Percentiles rank a stretch among this genome's conserved stretches.
Evolutionary conservation across 495 filamentous ascomycete genomes (phyloP).

Genomic region (Xylaria acuta): DNA sequence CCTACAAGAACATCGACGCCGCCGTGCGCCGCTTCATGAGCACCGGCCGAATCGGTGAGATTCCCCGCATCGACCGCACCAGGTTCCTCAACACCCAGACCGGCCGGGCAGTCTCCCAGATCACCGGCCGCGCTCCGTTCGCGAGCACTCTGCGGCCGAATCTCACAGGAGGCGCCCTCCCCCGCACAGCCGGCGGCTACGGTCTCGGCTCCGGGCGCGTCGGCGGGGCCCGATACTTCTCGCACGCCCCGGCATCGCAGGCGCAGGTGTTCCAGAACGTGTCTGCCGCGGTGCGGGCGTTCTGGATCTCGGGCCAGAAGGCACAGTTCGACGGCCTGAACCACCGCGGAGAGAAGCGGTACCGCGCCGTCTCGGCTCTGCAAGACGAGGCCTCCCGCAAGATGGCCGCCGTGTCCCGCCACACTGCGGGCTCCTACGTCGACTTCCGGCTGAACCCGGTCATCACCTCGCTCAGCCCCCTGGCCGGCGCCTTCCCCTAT

Average conservation of each 20-base stretch:
- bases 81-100: constrained; percentile 70
- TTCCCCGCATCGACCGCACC: constrained; percentile 63
- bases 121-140: constrained; percentile 81
- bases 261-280: constrained; percentile 96
- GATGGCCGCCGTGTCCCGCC: constrained; percentile 59
- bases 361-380: constrained; percentile 69
- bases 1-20: constrained; percentile 60
- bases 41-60: constrained; percentile 52
- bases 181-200: constrained; percentile 88
- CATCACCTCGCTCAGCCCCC: constrained; percentile 77
- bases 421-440: constrained; percentile 75
- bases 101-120: constrained; percentile 67
- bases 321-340: constrained; percentile 79
- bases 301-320: constrained; percentile 86
- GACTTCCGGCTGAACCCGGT: constrained; percentile 89
- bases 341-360: constrained; percentile 75
- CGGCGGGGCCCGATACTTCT: constrained; percentile 84
- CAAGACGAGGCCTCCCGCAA: constrained; percentile 73
- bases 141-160: constrained; percentile 90
- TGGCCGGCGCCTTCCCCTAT: constrained; percentile 52
- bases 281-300: constrained; percentile 85
- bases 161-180: constrained; percentile 84
- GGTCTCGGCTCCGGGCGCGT: constrained; percentile 68
- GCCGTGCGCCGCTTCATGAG: constrained; percentile 66
- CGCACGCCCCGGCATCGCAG: constrained; percentile 80